Percentiles rank a stretch among this genome's conserved stretches.
Conservation (phyloP, 2,329 filamentous ascomycete genomes). For the Drechslera avenae region DNA sequence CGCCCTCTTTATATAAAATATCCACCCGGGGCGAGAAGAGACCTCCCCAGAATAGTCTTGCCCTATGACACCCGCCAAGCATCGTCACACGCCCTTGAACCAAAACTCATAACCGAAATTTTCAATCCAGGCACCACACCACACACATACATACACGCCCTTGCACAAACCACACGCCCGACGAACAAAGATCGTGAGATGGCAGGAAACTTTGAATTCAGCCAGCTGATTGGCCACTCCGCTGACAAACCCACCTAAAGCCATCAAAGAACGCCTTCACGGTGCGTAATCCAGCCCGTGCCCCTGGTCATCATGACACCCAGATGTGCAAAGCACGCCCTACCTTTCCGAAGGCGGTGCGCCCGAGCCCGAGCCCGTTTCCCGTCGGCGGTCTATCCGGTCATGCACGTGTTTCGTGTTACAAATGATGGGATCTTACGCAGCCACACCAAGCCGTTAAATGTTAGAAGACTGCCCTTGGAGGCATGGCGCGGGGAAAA, state of each 20-base stretch:
- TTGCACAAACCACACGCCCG: not conserved
- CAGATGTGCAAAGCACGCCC: slow-evolving; percentile 13
- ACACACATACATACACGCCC: slow-evolving; percentile 19
- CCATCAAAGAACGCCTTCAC: slow-evolving; percentile 15
- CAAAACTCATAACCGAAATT: slow-evolving; percentile 2
- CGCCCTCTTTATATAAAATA: slow-evolving; percentile 17
- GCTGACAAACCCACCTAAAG: slow-evolving; percentile 21
- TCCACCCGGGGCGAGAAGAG: too few relatives aligned
- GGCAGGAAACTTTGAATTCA: not conserved
- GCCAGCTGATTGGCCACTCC: slow-evolving; percentile 12
- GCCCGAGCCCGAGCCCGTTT: slow-evolving; percentile 7
- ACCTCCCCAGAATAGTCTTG: slow-evolving; percentile 5
- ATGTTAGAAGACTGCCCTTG: slow-evolving; percentile 22
- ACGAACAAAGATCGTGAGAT: slow-evolving; percentile 8
- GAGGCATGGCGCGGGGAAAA: slow-evolving; percentile 25
- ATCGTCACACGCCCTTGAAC: slow-evolving; percentile 13
- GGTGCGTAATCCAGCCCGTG: slow-evolving; percentile 9
- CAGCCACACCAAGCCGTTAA: slow-evolving; percentile 10
- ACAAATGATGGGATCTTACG: slow-evolving; percentile 6
- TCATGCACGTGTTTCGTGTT: slow-evolving; percentile 6
- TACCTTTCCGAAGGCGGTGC: slow-evolving; percentile 13
- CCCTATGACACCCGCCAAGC: slow-evolving; percentile 20
- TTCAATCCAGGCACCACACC: slow-evolving; percentile 6
- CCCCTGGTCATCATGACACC: slow-evolving; percentile 5
- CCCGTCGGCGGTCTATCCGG: slow-evolving; percentile 21